Evolutionary conservation across 768 basidiomycete species (phyloP).

Genomic region (Amanita subjunquillea): DNA sequence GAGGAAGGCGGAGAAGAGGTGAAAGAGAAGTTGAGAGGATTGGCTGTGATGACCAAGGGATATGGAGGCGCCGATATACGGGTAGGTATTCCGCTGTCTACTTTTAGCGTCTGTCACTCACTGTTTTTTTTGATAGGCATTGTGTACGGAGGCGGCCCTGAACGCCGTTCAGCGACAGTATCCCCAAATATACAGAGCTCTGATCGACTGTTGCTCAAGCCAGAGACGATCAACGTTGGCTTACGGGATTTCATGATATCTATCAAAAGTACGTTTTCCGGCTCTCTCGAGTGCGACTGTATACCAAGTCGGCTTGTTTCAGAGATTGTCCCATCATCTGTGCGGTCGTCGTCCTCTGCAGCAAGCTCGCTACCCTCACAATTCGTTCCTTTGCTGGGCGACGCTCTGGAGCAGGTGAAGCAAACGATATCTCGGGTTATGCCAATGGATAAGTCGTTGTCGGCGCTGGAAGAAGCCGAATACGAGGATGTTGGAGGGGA

Average conservation of each 20-base stretch:
- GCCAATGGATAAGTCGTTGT: slow-evolving; percentile 72
- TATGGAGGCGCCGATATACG: slow-evolving; percentile 96
- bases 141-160: slow-evolving; percentile 94
- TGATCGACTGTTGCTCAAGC: slow-evolving; percentile 76
- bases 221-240: slow-evolving; percentile 75
- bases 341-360: slow-evolving; percentile 78
- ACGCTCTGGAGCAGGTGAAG: slow-evolving; percentile 64
- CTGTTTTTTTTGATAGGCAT: slow-evolving; percentile 39
- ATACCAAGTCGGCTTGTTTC: slow-evolving; percentile 7
- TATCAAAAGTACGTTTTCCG: slow-evolving; percentile 68
- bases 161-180: slow-evolving; percentile 95
- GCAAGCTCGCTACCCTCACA: slow-evolving; percentile 82
- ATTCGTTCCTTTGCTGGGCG: slow-evolving; percentile 66
- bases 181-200: slow-evolving; percentile 92
- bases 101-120: background rate
- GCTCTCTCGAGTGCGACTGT: slow-evolving; percentile 1
- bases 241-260: slow-evolving; percentile 96
- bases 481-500: slow-evolving; percentile 71
- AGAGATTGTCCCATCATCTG: slow-evolving; percentile 95
- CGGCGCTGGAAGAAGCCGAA: slow-evolving; percentile 89
- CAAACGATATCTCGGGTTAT: slow-evolving; percentile 60
- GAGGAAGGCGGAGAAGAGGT: slow-evolving; percentile 21
- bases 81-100: slow-evolving; percentile 33
- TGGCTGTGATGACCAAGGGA: slow-evolving; percentile 89
- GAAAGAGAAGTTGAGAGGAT: slow-evolving; percentile 60